Base-by-base conservation (phyloP, 176 grass and related monocot species). In the Oryza australiensis region DNA sequence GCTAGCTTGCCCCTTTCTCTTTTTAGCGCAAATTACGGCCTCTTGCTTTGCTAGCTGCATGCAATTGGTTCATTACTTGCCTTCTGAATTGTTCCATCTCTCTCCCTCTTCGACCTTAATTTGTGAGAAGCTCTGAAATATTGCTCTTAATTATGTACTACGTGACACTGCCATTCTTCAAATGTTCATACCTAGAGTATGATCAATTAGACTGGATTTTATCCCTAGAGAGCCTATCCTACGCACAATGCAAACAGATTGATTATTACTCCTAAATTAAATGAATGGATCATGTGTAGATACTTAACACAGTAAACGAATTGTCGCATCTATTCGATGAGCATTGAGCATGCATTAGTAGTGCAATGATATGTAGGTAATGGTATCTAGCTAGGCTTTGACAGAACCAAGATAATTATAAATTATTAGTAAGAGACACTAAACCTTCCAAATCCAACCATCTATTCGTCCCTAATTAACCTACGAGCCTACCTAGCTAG, bases 21-120 rank as follows among this genome's bases (percentile, higher is more conserved):
- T 88, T 75, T 43, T 45, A 72, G 88, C 83, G 83, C 60, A 89
- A 86, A 82, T 89, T 89, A 86, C 83, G 88, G 88, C 22, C 12
- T 13, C n/a, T 49, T 35, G 64, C 81, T 60, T 27, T 78, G 37
- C 20, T 86, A 49, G 46, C 46, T 49, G 46, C 15, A 16, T 48
- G 45, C 45, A 48, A 32, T 59, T 43, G 43, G 66, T n/a, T n/a
- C n/a, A 45, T 49, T 77, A 55, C 40, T 18, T 68, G 62, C 71
- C 5, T 72, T 75, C 87, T 76, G 40, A 53, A 76, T 80, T 70
- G 53, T 32, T n/a, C n/a, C n/a, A n/a, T n/a, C n/a, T 22, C 1
- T 57, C 16, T n/a, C 20, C 1, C 3, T 51, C 48, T 18, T 40
- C 38, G 38, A 40, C 11, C 43, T 46, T 14, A 46, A 46, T 49